Conservation (phyloP, 1,139 yeast genomes). For the Yamadazyma aaseri region DNA sequence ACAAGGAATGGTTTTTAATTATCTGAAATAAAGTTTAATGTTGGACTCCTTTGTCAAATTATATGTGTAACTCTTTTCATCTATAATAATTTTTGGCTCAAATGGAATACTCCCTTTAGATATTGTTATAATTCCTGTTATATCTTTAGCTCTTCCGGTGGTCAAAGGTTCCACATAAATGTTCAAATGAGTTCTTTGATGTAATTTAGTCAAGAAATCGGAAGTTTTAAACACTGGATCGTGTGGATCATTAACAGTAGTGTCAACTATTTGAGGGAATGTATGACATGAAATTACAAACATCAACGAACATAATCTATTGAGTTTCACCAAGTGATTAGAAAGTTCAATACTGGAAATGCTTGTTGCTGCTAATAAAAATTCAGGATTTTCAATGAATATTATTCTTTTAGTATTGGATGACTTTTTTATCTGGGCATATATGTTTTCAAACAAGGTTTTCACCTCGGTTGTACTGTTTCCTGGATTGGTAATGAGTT, state of each 20-base stretch:
- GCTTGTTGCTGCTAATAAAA: slow-evolving; percentile 44
- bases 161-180: slow-evolving; percentile 61
- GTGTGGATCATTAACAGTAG: slow-evolving; percentile 22
- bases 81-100: slow-evolving; percentile 12
- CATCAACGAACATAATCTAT: slow-evolving; percentile 32
- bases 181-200: slow-evolving; percentile 50
- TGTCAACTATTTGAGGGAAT: slow-evolving; percentile 39
- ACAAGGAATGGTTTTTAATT: slow-evolving; percentile 8
- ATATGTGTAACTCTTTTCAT: slow-evolving; percentile 67
- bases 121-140: slow-evolving; percentile 69
- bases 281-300: slow-evolving; percentile 36
- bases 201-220: slow-evolving; percentile 46
- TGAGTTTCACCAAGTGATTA: slow-evolving; percentile 33
- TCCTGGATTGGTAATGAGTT: slow-evolving; percentile 23
- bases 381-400: slow-evolving; percentile 50
- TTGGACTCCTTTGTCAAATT: slow-evolving; percentile 56
- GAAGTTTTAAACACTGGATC: slow-evolving; percentile 40
- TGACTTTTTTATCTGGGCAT: slow-evolving; percentile 9
- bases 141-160: slow-evolving; percentile 82
- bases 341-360: slow-evolving; percentile 34
- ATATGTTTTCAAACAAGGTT: slow-evolving; percentile 23
- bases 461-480: slow-evolving; percentile 18
- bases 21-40: slow-evolving; percentile 46
- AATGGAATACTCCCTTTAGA: slow-evolving; percentile 49
- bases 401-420: slow-evolving; percentile 25